A percentile compares a stretch with the other conserved stretches of the same genome.
phyloP scores from a whole-genome alignment of 2,329 filamentous ascomycete genomes.

The Paecilomyces sp. region DNA sequence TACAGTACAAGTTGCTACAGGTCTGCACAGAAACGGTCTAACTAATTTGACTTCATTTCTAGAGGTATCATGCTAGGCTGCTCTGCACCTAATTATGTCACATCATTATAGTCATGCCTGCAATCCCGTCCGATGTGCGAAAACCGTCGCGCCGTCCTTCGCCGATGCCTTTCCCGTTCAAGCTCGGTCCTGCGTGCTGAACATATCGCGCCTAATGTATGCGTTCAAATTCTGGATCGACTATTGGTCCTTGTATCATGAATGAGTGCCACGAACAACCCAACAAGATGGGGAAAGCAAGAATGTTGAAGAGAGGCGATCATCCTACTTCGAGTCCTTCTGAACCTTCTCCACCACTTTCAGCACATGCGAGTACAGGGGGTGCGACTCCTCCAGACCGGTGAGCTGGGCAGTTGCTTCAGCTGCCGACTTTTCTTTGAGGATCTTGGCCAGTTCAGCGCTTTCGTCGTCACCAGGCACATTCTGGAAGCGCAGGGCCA shows the following conservation, averaged over 20 bases:
- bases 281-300: neutral
- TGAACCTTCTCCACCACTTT: conserved; percentile 80
- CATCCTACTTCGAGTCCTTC: conserved; percentile 33
- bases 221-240: neutral
- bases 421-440: conserved; percentile 65
- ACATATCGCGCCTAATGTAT: neutral
- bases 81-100: conserved; percentile 13
- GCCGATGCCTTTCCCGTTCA: conserved; percentile 21
- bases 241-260: neutral
- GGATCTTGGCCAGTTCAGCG: conserved; percentile 73
- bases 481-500: conserved; percentile 92
- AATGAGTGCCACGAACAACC: neutral
- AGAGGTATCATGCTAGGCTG: conserved; percentile 3
- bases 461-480: conserved; percentile 89
- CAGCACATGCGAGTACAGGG: conserved; percentile 68
- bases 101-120: conserved; percentile 4
- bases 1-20: neutral
- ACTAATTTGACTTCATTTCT: neutral
- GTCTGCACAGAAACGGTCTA: neutral
- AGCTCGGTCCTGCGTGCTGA: neutral
- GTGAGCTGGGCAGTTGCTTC: conserved; percentile 75
- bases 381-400: conserved; percentile 68
- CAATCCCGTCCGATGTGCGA: conserved; percentile 12
- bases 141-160: conserved; percentile 21
- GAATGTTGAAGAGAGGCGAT: neutral